phyloP scores from a whole-genome alignment of 1,284 basidiomycete genomes.

The Trichosporon inkin region DNA sequence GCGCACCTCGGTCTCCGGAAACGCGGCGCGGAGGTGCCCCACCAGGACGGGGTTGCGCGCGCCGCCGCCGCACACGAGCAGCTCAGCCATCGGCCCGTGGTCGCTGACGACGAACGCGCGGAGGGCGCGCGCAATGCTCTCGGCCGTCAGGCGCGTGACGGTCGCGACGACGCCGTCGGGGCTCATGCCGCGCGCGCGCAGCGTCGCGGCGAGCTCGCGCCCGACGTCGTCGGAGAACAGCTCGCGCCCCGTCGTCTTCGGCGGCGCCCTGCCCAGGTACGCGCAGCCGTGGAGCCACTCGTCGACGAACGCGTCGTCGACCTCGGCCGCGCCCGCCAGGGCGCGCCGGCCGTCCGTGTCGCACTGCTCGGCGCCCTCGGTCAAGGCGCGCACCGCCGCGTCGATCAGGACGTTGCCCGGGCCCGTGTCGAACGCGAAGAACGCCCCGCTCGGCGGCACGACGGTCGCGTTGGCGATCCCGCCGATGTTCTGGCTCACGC shows the following conservation, averaged over 20 bases:
- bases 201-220: constrained; percentile 14
- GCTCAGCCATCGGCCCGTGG: constrained; percentile 11
- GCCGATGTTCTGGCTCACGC: constrained; percentile 32
- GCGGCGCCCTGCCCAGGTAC: neutral
- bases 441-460: constrained; percentile 16
- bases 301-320: neutral
- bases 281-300: neutral
- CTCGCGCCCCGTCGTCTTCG: constrained; percentile 23
- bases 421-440: constrained; percentile 16
- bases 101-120: constrained; percentile 5
- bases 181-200: constrained; percentile 14
- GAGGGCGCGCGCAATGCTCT: constrained; percentile 21
- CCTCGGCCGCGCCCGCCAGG: neutral
- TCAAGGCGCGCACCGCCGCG: constrained; percentile 22
- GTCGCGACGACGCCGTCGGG: constrained; percentile 27
- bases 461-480: constrained; percentile 31
- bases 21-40: constrained; percentile 15
- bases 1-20: constrained; percentile 22
- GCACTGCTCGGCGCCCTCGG: constrained; percentile 24
- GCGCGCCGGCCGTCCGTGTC: constrained; percentile 19
- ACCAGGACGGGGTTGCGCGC: constrained; percentile 27
- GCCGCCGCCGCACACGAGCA: constrained; percentile 30
- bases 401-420: constrained; percentile 33
- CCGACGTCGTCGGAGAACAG: constrained; percentile 24
- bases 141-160: constrained; percentile 22